Conservation (phyloP, 2,329 filamentous ascomycete species). For the Sclerotinia spermophila region DNA sequence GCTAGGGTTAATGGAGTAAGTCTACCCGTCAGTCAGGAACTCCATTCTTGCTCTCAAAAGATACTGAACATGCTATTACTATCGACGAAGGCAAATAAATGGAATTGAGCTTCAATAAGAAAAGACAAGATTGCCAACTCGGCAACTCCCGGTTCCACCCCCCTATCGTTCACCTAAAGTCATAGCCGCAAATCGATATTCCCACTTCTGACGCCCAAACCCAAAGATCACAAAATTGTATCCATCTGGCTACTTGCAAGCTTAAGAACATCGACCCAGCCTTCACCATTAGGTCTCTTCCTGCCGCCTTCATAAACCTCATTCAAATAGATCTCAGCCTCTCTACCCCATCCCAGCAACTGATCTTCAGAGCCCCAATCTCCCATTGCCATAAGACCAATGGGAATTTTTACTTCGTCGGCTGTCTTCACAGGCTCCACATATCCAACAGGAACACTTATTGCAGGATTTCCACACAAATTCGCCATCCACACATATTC, state of each 20-base stretch:
- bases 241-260: constrained; percentile 35
- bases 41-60: neutral
- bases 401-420: constrained; percentile 54
- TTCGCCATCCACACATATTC: constrained; percentile 84
- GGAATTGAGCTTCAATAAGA: neutral
- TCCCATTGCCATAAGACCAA: constrained; percentile 60
- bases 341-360: constrained; percentile 55
- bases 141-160: neutral
- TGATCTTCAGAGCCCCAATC: constrained; percentile 66
- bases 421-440: constrained; percentile 36
- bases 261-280: constrained; percentile 57
- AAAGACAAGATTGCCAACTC: neutral
- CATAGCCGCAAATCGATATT: neutral
- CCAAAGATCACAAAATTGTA: constrained; percentile 17
- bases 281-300: constrained; percentile 45
- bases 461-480: constrained; percentile 71
- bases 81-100: neutral
- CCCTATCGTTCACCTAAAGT: too few relatives aligned
- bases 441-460: constrained; percentile 73
- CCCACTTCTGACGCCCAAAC: constrained; percentile 35
- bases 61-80: neutral
- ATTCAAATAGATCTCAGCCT: constrained; percentile 54
- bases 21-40: neutral
- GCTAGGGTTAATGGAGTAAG: neutral
- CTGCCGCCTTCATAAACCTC: constrained; percentile 44